Base-by-base conservation (phyloP, 2,329 filamentous ascomycete species). In the Pseudogymnoascus sp. region DNA sequence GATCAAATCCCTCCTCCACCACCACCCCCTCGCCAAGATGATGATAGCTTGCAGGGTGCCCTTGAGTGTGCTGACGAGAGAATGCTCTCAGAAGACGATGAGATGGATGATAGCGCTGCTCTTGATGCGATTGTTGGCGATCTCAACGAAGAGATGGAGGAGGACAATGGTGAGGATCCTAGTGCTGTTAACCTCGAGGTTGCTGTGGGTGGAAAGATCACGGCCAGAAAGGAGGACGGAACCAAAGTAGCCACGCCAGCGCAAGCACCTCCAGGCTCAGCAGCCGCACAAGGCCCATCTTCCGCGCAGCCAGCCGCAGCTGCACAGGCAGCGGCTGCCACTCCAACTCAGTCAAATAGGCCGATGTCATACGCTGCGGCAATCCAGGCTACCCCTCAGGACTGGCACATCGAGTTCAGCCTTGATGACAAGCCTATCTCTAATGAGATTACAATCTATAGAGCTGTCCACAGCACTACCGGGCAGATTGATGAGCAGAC, bases 371-470 rank as follows among this genome's bases (percentile, higher is more conserved):
- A 97, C 74, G 88, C 92, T 23, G 89, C 90, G 62, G 91, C 91
- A 3, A 84, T 96, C 62, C 90, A 93, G 69, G 81, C 90, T 13
- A 80, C 85, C 0, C 91, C 93, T 1, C 89, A 96, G 72, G 93
- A 97, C 72, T 99, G 95, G 95, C 93, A 99, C 71, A 92, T 99
- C 65, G 91, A 97, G 72, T 99, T 99, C 76, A 93, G 86, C 68
- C 83, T 97, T 60, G 89, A 96, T 67, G 89, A 84, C 62, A 91
- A 92, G 74, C 83, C 89, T 1, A 89, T 99, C 64, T 82, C 90
- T 0, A 95, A 93, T 69, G 93, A 97, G 70, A 97, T 91, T 0
- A 99, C 95, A 0, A 93, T 99, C 63, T 99, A 97, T 72, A 88
- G 93, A 59, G 95, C 95, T 33, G 91, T 97, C 8, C 91, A 97